Conservation (phyloP, 2,329 filamentous ascomycete genomes). For the Meredithiella fracta region DNA sequence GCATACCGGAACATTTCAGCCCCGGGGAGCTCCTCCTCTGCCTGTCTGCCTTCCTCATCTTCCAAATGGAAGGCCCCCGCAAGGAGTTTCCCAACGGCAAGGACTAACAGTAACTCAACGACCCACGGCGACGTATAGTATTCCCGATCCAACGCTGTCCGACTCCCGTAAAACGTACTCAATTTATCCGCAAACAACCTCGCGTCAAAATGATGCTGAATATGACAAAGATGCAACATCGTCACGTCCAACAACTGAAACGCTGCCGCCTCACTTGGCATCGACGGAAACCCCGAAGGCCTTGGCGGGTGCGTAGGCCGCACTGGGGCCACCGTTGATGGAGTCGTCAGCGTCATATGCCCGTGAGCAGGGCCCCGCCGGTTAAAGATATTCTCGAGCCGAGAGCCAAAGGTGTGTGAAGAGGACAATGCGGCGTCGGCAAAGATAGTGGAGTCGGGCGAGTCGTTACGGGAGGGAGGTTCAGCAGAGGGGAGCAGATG, state of each 20-base stretch:
- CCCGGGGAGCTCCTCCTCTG: constrained; percentile 12
- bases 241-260: constrained; percentile 16
- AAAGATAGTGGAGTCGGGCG: constrained; percentile 14
- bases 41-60: constrained; percentile 9
- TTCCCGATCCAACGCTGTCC: not conserved
- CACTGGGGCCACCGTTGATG: not conserved
- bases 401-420: constrained; percentile 16
- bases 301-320: not conserved
- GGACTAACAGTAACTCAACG: constrained; percentile 12
- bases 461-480: constrained; percentile 10
- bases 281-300: constrained; percentile 2
- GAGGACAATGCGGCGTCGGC: constrained; percentile 15
- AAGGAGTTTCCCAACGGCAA: constrained; percentile 13
- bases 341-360: not conserved
- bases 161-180: constrained; percentile 7
- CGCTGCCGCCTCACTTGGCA: constrained; percentile 15
- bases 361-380: constrained; percentile 9
- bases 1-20: constrained; percentile 15
- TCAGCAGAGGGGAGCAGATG: constrained; percentile 2
- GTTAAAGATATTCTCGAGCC: constrained; percentile 15
- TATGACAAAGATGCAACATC: constrained; percentile 17
- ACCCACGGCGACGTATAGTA: constrained; percentile 14
- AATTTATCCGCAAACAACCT: constrained; percentile 14
- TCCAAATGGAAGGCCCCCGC: constrained; percentile 10
- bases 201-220: constrained; percentile 18